A percentile compares a stretch with the other conserved stretches of the same genome.
phyloP scores from a whole-genome alignment of 208 protist genomes.

The Leishmania amazonensis region DNA sequence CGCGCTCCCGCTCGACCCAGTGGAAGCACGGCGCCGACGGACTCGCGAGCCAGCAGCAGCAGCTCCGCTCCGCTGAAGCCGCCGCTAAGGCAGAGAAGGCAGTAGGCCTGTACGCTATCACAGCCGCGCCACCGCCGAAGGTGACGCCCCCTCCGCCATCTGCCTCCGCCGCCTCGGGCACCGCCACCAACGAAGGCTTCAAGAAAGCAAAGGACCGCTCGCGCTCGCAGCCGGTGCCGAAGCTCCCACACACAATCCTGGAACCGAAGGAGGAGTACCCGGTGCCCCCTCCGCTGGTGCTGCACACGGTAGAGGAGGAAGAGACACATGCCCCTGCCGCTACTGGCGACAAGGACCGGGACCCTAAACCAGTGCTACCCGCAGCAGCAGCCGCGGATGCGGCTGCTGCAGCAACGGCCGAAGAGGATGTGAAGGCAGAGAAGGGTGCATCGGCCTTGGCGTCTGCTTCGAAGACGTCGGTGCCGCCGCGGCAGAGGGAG shows the following conservation, averaged over 20 bases:
- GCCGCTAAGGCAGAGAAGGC: conserved; percentile 27
- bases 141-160: conserved; percentile 14
- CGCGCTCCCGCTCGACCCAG: conserved; percentile 56
- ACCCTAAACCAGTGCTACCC: not conserved
- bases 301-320: conserved; percentile 65
- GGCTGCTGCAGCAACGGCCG: not conserved
- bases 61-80: conserved; percentile 16
- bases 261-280: conserved; percentile 41
- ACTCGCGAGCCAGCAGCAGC: conserved; percentile 25
- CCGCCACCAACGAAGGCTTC: conserved; percentile 1
- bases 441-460: not conserved
- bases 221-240: conserved; percentile 40
- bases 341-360: not conserved
- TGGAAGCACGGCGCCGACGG: conserved; percentile 23
- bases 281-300: conserved; percentile 49
- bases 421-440: not conserved
- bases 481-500: not conserved
- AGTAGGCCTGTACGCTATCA: conserved; percentile 41
- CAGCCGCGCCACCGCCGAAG: conserved; percentile 21
- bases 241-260: conserved; percentile 40
- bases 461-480: not conserved
- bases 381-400: not conserved
- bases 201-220: conserved; percentile 40
- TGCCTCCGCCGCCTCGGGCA: not conserved
- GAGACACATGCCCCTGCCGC: not conserved